Percentiles rank a stretch among this genome's conserved stretches.
These are phyloP conservation scores for Russula brevipes DNA, from an alignment of 768 basidiomycete species.

Conservation along the genomic window DNA sequence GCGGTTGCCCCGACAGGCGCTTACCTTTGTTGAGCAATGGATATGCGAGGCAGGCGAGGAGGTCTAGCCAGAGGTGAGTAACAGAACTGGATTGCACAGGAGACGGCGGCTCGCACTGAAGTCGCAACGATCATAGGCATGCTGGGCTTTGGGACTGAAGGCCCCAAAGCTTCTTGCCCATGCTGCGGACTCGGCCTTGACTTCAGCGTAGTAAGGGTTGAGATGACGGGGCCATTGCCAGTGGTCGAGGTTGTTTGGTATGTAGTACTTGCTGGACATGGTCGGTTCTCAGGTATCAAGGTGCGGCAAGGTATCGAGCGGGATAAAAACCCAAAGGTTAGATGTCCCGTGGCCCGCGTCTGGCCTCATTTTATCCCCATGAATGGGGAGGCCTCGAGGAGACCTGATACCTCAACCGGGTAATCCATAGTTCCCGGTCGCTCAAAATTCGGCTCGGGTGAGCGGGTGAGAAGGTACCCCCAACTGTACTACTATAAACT, in stretches of 20 bases:
- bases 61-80: conserved; percentile 18
- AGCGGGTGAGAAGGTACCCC: not conserved
- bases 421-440: not conserved
- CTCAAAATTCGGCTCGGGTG: conserved; percentile 2
- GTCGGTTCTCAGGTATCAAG: not conserved
- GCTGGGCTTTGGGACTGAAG: conserved; percentile 26
- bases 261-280: conserved; percentile 18
- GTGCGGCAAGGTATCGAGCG: not conserved
- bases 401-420: not conserved
- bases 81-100: not conserved
- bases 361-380: not conserved
- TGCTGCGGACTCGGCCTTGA: conserved; percentile 24
- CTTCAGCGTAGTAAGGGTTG: conserved; percentile 27
- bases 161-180: conserved; percentile 28
- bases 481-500: no score
- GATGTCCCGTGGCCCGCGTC: not conserved
- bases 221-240: conserved; percentile 29
- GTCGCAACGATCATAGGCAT: conserved; percentile 27
- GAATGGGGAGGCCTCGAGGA: not conserved
- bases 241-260: conserved; percentile 20
- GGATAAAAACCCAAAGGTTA: not conserved
- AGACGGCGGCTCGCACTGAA: conserved; percentile 22
- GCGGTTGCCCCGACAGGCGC: not conserved
- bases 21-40: conserved; percentile 24
- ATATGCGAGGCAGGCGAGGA: conserved; percentile 29